Conservation (phyloP, 2,329 filamentous ascomycete genomes). For the Capronia epimyces region DNA sequence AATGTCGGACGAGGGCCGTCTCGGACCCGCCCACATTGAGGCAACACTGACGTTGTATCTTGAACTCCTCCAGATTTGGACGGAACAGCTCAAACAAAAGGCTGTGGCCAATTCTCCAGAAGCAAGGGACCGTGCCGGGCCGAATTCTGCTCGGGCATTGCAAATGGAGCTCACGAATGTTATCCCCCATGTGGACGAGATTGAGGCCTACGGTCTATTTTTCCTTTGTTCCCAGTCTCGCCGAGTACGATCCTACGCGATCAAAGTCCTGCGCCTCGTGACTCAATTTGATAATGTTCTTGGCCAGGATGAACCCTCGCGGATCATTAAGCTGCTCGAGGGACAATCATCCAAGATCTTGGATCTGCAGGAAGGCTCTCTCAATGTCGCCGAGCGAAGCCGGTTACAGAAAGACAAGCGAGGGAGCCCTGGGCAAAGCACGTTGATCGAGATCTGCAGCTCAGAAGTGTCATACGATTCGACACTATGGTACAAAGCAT, state of each 20-base stretch:
- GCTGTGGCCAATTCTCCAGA: conserved; percentile 66
- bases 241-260: conserved; percentile 80
- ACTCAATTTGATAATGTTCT: conserved; percentile 89
- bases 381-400: conserved; percentile 88
- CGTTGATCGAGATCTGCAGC: conserved; percentile 86
- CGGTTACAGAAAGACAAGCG: conserved; percentile 84
- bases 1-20: conserved; percentile 95
- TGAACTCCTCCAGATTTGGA: conserved; percentile 92
- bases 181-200: conserved; percentile 90
- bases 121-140: conserved; percentile 48
- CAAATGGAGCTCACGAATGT: conserved; percentile 82
- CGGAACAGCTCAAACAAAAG: conserved; percentile 88
- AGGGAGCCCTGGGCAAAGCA: conserved; percentile 75
- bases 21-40: conserved; percentile 89
- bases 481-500: conserved; percentile 95
- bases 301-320: conserved; percentile 67
- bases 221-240: conserved; percentile 95
- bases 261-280: conserved; percentile 85
- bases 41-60: conserved; percentile 89
- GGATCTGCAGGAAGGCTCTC: conserved; percentile 83
- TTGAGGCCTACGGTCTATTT: conserved; percentile 93
- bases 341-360: conserved; percentile 82
- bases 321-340: conserved; percentile 88
- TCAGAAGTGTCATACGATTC: conserved; percentile 93
- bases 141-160: conserved; percentile 50